phyloP scores from a whole-genome alignment of 306 rosid species.

The Cicer pinnatifidum region DNA sequence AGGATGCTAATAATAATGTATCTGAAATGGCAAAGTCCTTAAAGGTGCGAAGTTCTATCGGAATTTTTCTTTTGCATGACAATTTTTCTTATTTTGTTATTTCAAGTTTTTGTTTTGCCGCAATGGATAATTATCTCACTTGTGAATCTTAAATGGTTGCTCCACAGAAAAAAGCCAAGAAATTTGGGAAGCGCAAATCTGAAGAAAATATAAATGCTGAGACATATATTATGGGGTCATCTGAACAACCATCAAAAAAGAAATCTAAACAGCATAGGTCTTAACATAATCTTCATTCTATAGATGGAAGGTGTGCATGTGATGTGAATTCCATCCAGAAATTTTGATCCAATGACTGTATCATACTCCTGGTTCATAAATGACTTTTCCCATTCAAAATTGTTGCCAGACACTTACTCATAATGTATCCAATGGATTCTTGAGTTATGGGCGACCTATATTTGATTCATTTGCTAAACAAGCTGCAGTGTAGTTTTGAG shows the following conservation, averaged over 20 bases:
- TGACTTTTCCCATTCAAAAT: neutral
- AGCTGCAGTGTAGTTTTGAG: neutral
- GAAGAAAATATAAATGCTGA: slow-evolving; percentile 65
- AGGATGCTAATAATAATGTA: slow-evolving; percentile 55
- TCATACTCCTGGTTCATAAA: neutral
- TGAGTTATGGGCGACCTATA: neutral
- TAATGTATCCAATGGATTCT: neutral
- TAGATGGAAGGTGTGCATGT: slow-evolving; percentile 30
- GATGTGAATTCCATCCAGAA: slow-evolving; percentile 24
- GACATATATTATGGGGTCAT: slow-evolving; percentile 59
- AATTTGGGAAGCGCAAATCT: slow-evolving; percentile 61
- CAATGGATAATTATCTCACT: slow-evolving; percentile 26
- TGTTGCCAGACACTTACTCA: too few species aligned
- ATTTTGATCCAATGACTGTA: slow-evolving; percentile 24
- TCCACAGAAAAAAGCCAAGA: slow-evolving; percentile 70
- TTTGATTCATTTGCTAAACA: neutral
- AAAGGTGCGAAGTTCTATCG: slow-evolving; percentile 59
- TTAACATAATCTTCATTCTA: slow-evolving; percentile 31
- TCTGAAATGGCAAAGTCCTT: slow-evolving; percentile 61
- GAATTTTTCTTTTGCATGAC: slow-evolving; percentile 2
- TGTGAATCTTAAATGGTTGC: slow-evolving; percentile 13
- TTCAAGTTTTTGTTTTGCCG: slow-evolving; percentile 17
- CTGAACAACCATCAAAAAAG: slow-evolving; percentile 60
- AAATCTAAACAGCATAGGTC: slow-evolving; percentile 57
- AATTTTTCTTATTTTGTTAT: neutral